These are phyloP conservation scores for Tetrahymena elliotti DNA, from an alignment of 73 alveolate species.

Conservation along the genomic window DNA sequence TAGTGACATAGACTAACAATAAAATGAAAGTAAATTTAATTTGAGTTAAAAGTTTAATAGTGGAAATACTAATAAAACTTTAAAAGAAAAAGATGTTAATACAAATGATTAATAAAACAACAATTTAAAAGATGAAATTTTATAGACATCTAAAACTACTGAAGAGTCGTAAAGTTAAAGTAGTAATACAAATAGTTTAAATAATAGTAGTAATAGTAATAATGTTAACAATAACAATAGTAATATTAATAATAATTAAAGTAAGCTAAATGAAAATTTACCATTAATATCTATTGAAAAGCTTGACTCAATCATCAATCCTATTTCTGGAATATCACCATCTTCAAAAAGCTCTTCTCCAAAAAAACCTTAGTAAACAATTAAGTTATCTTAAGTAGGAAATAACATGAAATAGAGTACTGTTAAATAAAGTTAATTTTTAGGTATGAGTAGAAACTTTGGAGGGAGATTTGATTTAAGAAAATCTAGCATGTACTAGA, in stretches of 20 bases:
- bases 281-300: not conserved
- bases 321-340: not conserved
- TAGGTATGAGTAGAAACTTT: not conserved
- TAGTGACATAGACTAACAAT: not conserved
- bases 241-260: too few species aligned
- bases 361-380: not conserved
- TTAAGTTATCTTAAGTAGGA: not conserved
- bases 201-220: not conserved
- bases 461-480: not conserved
- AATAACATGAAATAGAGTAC: not conserved
- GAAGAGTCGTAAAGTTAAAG: not conserved
- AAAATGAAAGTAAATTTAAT: not conserved
- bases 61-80: not conserved
- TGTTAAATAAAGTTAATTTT: not conserved
- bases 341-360: not conserved
- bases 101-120: not conserved
- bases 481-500: not conserved
- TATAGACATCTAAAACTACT: not conserved
- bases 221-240: not conserved
- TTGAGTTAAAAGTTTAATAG: not conserved
- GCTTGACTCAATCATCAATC: not conserved
- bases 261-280: not conserved
- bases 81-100: not conserved
- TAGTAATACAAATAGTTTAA: not conserved
- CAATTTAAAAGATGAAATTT: not conserved